Base-by-base conservation (phyloP, 495 filamentous ascomycete species). In the Bryoglossum gracile region DNA sequence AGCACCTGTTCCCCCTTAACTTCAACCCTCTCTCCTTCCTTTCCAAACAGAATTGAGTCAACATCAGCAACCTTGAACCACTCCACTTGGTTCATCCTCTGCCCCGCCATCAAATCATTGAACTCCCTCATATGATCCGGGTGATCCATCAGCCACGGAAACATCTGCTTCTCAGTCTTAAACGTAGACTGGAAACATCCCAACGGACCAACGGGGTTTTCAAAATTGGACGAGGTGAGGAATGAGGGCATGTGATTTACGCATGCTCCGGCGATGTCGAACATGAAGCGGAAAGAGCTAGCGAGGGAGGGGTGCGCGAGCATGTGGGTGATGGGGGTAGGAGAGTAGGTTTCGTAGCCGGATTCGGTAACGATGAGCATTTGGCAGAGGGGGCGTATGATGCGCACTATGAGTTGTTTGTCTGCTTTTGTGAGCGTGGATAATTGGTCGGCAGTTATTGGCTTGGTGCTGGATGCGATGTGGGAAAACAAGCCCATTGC, bases 1-100 rank as follows among this genome's bases (percentile, higher is more conserved):
- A 82, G 55, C 11, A 68, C 62, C 0, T 60, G 57, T 16, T 62
- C 51, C 9, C 34, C 36, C 6, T 62, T 30, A 36, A 68, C 55
- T 28, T 14, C 10, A n/a, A n/a, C n/a, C 11, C 64, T 45, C 10
- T 30, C 45, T 6, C 37, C 42, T 5, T 44, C 14, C n/a, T n/a
- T n/a, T n/a, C n/a, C n/a, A 24, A 52, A 45, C 18, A 57, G 30
- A 21, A 48, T 54, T 2, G 21, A 33, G 8, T 48, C 30, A 8
- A 51, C 14, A 17, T 56, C 46, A 17, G 42, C 43, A 46, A 56
- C 55, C 16, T 51, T 42, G 18, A 55, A 48, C 53, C 53, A 56
- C 24, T 51, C 47, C 8, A 48, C 43, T 22, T 46, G 36, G 33
- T 37, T 47, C 22, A 39, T 46, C 16, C 51, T 46, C 21, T 60